A percentile compares a stretch with the other conserved stretches of the same genome.
phyloP scores from a whole-genome alignment of 208 protist species.

The Giardia muris region DNA sequence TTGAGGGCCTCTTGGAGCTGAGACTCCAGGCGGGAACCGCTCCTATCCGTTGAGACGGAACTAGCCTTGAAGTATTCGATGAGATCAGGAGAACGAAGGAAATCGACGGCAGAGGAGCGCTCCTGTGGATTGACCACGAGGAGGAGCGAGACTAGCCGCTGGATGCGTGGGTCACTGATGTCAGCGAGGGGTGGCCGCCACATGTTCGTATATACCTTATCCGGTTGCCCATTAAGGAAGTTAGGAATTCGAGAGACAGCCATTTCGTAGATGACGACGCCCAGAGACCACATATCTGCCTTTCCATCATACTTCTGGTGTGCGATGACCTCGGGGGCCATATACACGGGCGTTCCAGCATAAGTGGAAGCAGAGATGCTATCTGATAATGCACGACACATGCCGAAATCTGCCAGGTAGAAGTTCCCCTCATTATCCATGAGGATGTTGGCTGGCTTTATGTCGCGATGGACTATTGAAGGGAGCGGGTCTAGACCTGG shows the following conservation, averaged over 20 bases:
- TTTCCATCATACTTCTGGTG: constrained; percentile 41
- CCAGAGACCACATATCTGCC: constrained; percentile 51
- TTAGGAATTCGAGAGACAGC: constrained; percentile 1
- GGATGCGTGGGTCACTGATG: background rate
- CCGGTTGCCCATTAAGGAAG: background rate
- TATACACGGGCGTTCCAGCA: constrained; percentile 49
- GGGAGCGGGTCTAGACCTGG: background rate
- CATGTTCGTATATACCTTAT: background rate
- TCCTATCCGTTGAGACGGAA: background rate
- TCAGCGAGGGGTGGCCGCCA: background rate
- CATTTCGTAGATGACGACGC: constrained; percentile 49
- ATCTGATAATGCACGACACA: constrained; percentile 38
- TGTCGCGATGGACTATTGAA: constrained; percentile 45
- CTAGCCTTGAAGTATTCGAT: background rate
- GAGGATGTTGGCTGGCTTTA: constrained; percentile 52
- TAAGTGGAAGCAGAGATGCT: constrained; percentile 35
- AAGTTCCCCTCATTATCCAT: constrained; percentile 27
- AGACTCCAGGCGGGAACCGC: background rate
- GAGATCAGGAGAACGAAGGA: background rate
- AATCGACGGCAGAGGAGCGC: background rate
- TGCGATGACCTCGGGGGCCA: constrained; percentile 46
- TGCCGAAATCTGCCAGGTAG: constrained; percentile 52
- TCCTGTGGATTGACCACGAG: background rate
- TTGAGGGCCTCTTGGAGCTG: background rate
- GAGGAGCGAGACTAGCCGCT: background rate